These are phyloP conservation scores for Albizia julibrissin DNA, from an alignment of 306 rosid genomes.

Conservation along the genomic window DNA sequence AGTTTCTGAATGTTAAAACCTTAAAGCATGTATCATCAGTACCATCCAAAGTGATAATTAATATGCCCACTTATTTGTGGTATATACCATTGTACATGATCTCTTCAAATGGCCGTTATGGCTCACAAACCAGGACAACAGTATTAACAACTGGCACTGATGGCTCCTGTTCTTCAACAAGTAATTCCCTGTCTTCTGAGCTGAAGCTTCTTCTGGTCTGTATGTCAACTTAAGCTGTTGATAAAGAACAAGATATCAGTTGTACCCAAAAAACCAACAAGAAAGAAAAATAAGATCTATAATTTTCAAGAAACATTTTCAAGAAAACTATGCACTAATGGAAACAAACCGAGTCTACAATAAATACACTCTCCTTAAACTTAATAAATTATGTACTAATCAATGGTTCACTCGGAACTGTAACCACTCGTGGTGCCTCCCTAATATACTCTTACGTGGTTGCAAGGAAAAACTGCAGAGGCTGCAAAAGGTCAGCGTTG, in stretches of 20 bases:
- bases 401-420: slow-evolving; percentile 84
- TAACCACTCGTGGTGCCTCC: slow-evolving; percentile 89
- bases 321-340: slow-evolving; percentile 16
- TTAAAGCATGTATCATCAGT: too few species aligned
- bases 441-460: slow-evolving; percentile 97
- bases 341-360: background rate
- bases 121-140: slow-evolving; percentile 51
- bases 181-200: slow-evolving; percentile 55
- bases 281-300: background rate
- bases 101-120: too few species aligned
- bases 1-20: background rate
- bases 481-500: slow-evolving; percentile 48
- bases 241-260: slow-evolving; percentile 37
- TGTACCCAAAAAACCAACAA: background rate
- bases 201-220: slow-evolving; percentile 73
- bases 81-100: too few species aligned
- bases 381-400: slow-evolving; percentile 51
- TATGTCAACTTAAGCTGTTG: slow-evolving; percentile 90
- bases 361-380: background rate
- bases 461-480: slow-evolving; percentile 90
- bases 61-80: too few species aligned
- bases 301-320: background rate
- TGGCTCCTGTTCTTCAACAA: slow-evolving; percentile 68
- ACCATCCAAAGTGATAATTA: too few species aligned
- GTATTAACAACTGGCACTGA: slow-evolving; percentile 50